Evolutionary conservation across 2,329 filamentous ascomycete species (phyloP).

Genomic region (Ascochyta koolunga): DNA sequence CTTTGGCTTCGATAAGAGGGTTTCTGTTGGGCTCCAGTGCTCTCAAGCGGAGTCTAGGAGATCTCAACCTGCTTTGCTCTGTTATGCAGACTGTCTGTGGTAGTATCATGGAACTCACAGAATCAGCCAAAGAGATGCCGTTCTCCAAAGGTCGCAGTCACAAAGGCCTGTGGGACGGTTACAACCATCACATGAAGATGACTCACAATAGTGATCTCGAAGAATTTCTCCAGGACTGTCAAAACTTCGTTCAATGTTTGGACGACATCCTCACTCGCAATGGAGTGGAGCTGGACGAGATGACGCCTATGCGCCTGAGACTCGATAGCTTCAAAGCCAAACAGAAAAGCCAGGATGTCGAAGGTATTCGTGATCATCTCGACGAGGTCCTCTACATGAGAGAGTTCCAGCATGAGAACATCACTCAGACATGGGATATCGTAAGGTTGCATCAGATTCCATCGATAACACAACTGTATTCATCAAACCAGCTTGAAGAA

Average conservation of each 20-base stretch:
- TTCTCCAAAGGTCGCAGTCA: conserved; percentile 1
- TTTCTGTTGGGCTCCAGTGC: conserved; percentile 18
- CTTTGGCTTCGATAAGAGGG: conserved; percentile 23
- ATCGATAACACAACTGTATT: conserved; percentile 37
- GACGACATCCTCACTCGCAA: conserved; percentile 24
- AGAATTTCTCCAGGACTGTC: conserved; percentile 28
- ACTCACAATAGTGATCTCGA: conserved; percentile 25
- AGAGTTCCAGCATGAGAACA: conserved; percentile 27
- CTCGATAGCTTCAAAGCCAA: conserved; percentile 30
- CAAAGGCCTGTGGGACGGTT: conserved; percentile 33
- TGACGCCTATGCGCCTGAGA: conserved; percentile 26
- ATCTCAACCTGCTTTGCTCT: conserved; percentile 34
- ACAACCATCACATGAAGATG: conserved; percentile 28
- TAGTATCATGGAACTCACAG: conserved; percentile 28
- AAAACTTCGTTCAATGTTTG: conserved; percentile 29
- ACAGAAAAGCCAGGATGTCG: conserved; percentile 17
- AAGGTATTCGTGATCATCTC: conserved; percentile 25
- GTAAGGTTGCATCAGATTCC: conserved; percentile 35
- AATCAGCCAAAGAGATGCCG: conserved; percentile 16
- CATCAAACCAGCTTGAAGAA: conserved; percentile 29
- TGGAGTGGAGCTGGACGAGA: conserved; percentile 22
- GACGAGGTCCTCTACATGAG: conserved; percentile 36
- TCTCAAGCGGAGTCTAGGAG: conserved; percentile 9
- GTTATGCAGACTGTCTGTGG: conserved; percentile 31
- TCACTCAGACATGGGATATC: conserved; percentile 14